Evolutionary conservation across 345 rosid species (phyloP), one percentile per base, ranked within the genome.

Genomic region (Eutrema heterophyllum): DNA sequence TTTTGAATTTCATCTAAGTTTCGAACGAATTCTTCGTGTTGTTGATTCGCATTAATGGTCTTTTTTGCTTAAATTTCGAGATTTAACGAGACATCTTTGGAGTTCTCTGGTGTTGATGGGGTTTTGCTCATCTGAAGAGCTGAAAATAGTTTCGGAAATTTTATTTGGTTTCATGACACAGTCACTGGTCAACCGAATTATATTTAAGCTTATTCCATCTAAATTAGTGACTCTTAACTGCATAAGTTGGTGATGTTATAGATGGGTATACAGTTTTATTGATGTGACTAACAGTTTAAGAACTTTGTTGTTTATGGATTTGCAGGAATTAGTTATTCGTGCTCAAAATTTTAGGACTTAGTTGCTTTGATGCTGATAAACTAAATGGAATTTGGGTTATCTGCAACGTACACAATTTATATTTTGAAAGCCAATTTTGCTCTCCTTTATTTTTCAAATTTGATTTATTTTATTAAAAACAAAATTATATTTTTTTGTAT

Each of bases 41-140:
- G 5, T 14, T 53, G 58, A 40, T 55, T 52, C 30, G 55, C 71
- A 64, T 73, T 73, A 57, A 49, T 55, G 27, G 5, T 1, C 4
- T 11, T 43, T 41, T 62, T 1, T 6, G 63, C 56, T 39, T 41
- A 32, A 32, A 51, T 44, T 62, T 13, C 16, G 78, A 48, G 72
- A 66, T 74, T 59, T 74, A 40, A 55, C 9, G 32, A 67, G 55
- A 40, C 62, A 5, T 40, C 62, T 50, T 67, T 51, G 16, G 36
- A 69, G 57, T 69, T 75, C 45, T 68, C 30, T 58, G 26, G 26
- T 8, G 18, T 67, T 21, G 67, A 41, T 27, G 61, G 36, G 72
- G 51, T 75, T 51, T 67, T 44, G 35, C 48, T 53, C 38, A 59
- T 50, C 64, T 32, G 68, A 60, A 50, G 54, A 74, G 64, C 57